These are phyloP conservation scores for Allium fistulosum DNA, from an alignment of 106 monocot species.

Conservation along the genomic window DNA sequence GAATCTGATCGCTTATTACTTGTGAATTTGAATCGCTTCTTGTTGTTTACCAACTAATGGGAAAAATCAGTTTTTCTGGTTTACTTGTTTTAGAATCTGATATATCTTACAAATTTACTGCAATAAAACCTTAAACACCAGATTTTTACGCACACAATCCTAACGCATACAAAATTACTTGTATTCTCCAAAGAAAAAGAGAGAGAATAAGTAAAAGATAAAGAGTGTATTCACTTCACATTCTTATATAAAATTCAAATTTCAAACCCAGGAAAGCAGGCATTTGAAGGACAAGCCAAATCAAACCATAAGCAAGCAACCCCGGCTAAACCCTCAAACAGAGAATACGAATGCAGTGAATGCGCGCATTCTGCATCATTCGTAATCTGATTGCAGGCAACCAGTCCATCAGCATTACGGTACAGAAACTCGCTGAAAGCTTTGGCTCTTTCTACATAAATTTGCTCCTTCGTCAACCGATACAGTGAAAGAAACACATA, in stretches of 20 bases:
- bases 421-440: background rate
- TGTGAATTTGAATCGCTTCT: too few species aligned
- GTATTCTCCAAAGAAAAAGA: too few species aligned
- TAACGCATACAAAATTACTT: too few species aligned
- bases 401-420: background rate
- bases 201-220: too few species aligned
- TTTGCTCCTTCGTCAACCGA: background rate
- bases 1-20: too few species aligned
- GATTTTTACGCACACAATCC: too few species aligned
- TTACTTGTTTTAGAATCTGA: too few species aligned
- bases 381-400: background rate
- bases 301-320: slow-evolving; percentile 4
- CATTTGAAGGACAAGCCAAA: background rate
- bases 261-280: slow-evolving; percentile 11
- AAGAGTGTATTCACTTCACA: too few species aligned
- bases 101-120: too few species aligned
- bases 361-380: background rate
- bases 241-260: background rate
- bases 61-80: too few species aligned
- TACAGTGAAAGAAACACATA: slow-evolving; percentile 4
- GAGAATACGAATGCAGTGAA: background rate
- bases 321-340: background rate
- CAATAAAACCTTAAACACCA: too few species aligned
- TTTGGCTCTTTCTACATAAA: slow-evolving; percentile 4
- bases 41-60: too few species aligned